Percentiles rank a stretch among this genome's conserved stretches.
These are phyloP conservation scores for Capsicum rhomboideum DNA, from an alignment of 257 asterid species.

Conservation along the genomic window DNA sequence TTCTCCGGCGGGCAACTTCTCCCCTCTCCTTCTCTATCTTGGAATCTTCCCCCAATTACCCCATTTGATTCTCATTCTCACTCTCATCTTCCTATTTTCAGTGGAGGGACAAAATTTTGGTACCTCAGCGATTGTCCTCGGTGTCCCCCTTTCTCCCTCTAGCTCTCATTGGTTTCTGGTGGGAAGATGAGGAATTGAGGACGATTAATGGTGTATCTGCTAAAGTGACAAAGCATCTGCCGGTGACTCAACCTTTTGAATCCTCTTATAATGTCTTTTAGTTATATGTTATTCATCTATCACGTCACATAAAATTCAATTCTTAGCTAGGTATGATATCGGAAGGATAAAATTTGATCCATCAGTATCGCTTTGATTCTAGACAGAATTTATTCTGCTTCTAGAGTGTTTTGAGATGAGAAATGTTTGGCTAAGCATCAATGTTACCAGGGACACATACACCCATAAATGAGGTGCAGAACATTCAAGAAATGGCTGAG, in stretches of 20 bases:
- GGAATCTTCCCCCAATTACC: not conserved
- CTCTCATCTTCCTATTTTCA: too few species aligned
- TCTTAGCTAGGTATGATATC: not conserved
- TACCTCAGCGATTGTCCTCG: not conserved
- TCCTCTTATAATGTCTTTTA: not conserved
- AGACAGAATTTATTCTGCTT: not conserved
- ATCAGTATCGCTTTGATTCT: not conserved
- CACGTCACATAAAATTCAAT: not conserved
- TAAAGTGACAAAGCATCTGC: not conserved
- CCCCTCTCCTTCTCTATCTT: not conserved
- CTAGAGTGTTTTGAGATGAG: not conserved
- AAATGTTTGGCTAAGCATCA: not conserved
- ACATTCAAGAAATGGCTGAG: too few species aligned
- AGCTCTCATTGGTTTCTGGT: not conserved
- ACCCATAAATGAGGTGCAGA: not conserved
- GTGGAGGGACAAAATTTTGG: too few species aligned
- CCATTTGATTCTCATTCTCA: not conserved
- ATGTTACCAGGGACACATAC: not conserved
- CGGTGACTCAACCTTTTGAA: not conserved
- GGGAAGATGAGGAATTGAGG: not conserved
- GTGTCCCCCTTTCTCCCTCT: not conserved
- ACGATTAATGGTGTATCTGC: not conserved
- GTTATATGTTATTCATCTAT: too few species aligned
- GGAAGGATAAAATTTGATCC: not conserved
- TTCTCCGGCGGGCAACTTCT: not conserved